Conservation (phyloP, 495 filamentous ascomycete species). For the Podospora pseudoanserina region DNA sequence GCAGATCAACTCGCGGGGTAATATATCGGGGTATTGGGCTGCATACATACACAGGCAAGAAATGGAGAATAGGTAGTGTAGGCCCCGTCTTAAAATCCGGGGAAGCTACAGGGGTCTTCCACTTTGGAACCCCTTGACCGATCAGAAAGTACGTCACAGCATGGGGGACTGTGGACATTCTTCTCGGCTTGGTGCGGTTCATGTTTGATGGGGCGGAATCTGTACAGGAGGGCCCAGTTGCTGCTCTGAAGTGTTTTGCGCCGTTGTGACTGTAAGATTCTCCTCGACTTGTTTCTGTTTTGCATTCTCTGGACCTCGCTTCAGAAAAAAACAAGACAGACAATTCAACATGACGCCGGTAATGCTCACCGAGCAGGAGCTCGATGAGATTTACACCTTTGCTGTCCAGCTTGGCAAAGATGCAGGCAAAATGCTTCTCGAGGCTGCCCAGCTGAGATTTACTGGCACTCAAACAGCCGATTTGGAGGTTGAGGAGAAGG, state of each 20-base stretch:
- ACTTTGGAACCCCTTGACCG: not conserved
- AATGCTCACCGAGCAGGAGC: constrained; percentile 23
- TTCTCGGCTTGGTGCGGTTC: not conserved
- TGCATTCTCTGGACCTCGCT: not conserved
- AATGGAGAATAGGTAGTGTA: not conserved
- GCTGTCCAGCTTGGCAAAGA: constrained; percentile 61
- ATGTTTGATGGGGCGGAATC: not conserved
- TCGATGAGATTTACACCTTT: constrained; percentile 63
- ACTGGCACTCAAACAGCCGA: constrained; percentile 24
- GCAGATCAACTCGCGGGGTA: not conserved
- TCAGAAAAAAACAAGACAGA: not conserved
- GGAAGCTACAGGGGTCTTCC: not conserved
- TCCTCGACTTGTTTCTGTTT: not conserved
- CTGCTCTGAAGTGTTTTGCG: not conserved
- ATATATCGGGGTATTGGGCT: not conserved
- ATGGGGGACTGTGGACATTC: not conserved
- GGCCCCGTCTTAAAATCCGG: not conserved
- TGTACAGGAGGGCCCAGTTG: not conserved
- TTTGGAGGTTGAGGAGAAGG: constrained; percentile 50
- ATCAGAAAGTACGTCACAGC: not conserved
- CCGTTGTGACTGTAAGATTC: not conserved
- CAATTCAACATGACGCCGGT: not conserved
- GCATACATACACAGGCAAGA: not conserved
- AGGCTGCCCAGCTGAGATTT: constrained; percentile 47
- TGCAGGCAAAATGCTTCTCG: constrained; percentile 57